Evolutionary conservation across 257 asterid species (phyloP).

Genomic region (Haberlea rhodopensis): DNA sequence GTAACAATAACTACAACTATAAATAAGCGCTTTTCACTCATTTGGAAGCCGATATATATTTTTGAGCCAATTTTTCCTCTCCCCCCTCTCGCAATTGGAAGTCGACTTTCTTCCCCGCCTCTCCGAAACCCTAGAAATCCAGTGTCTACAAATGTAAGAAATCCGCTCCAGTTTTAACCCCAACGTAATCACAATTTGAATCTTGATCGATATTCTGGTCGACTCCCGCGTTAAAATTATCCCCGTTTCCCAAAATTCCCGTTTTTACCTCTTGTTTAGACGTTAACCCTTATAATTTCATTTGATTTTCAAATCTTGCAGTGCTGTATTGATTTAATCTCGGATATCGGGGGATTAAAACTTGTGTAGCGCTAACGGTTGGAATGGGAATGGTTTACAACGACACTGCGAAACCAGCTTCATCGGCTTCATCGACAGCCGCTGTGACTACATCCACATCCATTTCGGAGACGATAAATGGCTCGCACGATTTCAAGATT

Average conservation of each 20-base stretch:
- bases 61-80: too few relatives aligned
- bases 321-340: neutral
- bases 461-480: constrained; percentile 72
- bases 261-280: neutral
- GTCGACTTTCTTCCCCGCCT: too few relatives aligned
- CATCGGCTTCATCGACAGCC: constrained; percentile 43
- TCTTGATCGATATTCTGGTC: too few relatives aligned
- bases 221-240: neutral
- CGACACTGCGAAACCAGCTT: constrained; percentile 49
- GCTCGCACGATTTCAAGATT: constrained; percentile 81
- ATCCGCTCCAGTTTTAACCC: neutral
- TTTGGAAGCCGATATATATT: too few relatives aligned
- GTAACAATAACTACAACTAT: too few relatives aligned
- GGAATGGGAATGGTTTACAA: constrained; percentile 67
- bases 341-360: neutral
- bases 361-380: constrained; percentile 29
- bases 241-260: neutral
- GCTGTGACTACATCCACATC: constrained; percentile 71
- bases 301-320: neutral
- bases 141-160: too few relatives aligned
- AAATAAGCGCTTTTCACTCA: too few relatives aligned
- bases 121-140: too few relatives aligned
- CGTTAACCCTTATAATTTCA: constrained; percentile 9
- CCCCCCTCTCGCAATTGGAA: too few relatives aligned
- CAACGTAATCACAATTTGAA: neutral